These are phyloP conservation scores for Calonectria leucothoes DNA, from an alignment of 2,329 filamentous ascomycete species.

Conservation along the genomic window DNA sequence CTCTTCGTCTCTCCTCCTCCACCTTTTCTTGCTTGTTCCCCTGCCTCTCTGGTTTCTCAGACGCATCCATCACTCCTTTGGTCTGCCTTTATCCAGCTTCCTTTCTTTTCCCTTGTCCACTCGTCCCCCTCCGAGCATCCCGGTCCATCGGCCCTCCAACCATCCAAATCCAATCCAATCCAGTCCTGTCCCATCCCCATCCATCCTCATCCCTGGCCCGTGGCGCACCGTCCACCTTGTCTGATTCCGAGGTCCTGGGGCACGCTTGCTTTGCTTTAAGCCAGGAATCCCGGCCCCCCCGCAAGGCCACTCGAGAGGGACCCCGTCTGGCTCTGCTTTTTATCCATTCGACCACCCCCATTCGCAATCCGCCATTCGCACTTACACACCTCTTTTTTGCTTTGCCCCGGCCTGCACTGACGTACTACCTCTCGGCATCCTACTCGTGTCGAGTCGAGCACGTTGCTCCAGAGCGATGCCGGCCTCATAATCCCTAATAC, in stretches of 20 bases:
- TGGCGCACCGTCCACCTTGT: neutral
- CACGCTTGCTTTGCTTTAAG: slow-evolving; percentile 12
- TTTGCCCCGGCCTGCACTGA: slow-evolving; percentile 25
- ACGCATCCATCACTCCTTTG: neutral
- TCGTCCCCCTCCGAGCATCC: slow-evolving; percentile 17
- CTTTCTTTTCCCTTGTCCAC: slow-evolving; percentile 11
- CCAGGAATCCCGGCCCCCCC: slow-evolving; percentile 4
- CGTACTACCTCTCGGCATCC: slow-evolving; percentile 24
- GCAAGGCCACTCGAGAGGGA: neutral
- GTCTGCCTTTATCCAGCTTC: slow-evolving; percentile 2
- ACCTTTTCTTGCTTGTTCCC: too few species aligned
- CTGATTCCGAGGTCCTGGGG: slow-evolving; percentile 11
- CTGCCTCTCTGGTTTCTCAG: slow-evolving; percentile 4
- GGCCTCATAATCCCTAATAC: slow-evolving; percentile 45
- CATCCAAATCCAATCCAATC: neutral
- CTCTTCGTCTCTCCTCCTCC: slow-evolving; percentile 25
- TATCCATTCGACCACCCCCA: slow-evolving; percentile 30
- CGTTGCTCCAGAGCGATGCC: slow-evolving; percentile 35
- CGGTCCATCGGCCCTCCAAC: slow-evolving; percentile 5
- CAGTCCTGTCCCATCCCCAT: slow-evolving; percentile 17
- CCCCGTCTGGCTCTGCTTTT: slow-evolving; percentile 4
- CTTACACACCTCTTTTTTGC: slow-evolving; percentile 19
- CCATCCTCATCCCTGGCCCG: slow-evolving; percentile 21
- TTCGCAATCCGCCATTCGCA: neutral
- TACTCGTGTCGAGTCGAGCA: slow-evolving; percentile 33